A percentile compares a stretch with the other conserved stretches of the same genome.
These are phyloP conservation scores for Paradendryphiella salina DNA, from an alignment of 2,329 filamentous ascomycete species.

Conservation along the genomic window DNA sequence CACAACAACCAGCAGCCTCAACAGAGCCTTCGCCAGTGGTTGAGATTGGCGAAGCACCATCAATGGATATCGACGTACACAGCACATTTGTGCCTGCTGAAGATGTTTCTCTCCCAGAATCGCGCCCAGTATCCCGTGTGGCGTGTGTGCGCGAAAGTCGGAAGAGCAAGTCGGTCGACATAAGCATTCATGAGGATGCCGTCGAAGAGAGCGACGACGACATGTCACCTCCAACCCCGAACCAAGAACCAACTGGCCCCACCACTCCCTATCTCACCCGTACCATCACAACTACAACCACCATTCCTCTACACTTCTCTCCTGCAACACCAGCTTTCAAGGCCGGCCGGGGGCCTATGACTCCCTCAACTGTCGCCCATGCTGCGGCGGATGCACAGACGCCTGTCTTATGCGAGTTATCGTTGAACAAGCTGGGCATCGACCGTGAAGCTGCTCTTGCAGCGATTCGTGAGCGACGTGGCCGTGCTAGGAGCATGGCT, in stretches of 20 bases:
- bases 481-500: constrained; percentile 69
- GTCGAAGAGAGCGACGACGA: constrained; percentile 40
- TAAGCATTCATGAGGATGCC: constrained; percentile 41
- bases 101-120: constrained; percentile 14
- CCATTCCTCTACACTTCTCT: constrained; percentile 54
- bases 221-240: constrained; percentile 24
- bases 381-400: constrained; percentile 35
- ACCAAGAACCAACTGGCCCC: constrained; percentile 29
- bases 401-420: constrained; percentile 39
- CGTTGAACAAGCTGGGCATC: constrained; percentile 44
- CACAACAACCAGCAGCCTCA: constrained; percentile 14
- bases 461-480: constrained; percentile 72
- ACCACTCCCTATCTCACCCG: constrained; percentile 44
- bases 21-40: constrained; percentile 25
- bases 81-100: constrained; percentile 22
- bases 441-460: constrained; percentile 73
- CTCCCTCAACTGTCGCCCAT: constrained; percentile 45
- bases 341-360: constrained; percentile 31
- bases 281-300: constrained; percentile 54
- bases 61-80: constrained; percentile 30
- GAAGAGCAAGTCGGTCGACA: constrained; percentile 23
- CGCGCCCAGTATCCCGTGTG: constrained; percentile 11
- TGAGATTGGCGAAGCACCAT: constrained; percentile 27
- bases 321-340: constrained; percentile 43
- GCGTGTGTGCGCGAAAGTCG: constrained; percentile 12